A percentile compares a stretch with the other conserved stretches of the same genome.
Conservation (phyloP, 345 rosid genomes). For the Rhodamnia argentea region DNA sequence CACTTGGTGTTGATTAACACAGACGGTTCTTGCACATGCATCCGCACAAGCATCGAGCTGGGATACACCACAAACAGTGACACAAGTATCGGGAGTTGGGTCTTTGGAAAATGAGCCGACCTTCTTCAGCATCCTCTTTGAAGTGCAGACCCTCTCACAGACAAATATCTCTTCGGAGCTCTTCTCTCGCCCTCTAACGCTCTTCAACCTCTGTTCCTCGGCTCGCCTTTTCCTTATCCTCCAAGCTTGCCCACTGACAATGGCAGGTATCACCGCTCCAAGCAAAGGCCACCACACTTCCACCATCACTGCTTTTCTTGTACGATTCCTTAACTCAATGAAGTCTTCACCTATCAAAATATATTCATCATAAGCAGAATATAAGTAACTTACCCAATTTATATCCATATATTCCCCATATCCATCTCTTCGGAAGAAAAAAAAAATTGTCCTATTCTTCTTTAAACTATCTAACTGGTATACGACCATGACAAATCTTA, state of each 20-base stretch:
- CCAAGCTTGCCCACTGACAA: conserved; percentile 58
- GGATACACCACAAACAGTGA: conserved; percentile 84
- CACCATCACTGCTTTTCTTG: conserved; percentile 35
- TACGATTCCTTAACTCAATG: not conserved
- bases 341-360: not conserved
- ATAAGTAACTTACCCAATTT: not conserved
- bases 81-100: conserved; percentile 68
- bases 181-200: conserved; percentile 72
- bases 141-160: conserved; percentile 85
- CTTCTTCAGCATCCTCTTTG: conserved; percentile 80
- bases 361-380: not conserved
- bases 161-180: conserved; percentile 78
- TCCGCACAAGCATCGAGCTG: conserved; percentile 87
- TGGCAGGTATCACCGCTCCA: conserved; percentile 67
- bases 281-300: conserved; percentile 72
- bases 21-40: conserved; percentile 79
- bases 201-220: conserved; percentile 64
- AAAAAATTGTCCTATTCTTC: not conserved
- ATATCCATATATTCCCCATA: not conserved
- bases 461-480: not conserved
- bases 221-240: conserved; percentile 53
- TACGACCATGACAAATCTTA: not conserved
- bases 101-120: conserved; percentile 81
- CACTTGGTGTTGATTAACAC: conserved; percentile 81
- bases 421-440: not conserved